These are phyloP conservation scores for Syncephalastrum contaminatum DNA, from an alignment of 371 early-diverging fungal species.

Conservation along the genomic window DNA sequence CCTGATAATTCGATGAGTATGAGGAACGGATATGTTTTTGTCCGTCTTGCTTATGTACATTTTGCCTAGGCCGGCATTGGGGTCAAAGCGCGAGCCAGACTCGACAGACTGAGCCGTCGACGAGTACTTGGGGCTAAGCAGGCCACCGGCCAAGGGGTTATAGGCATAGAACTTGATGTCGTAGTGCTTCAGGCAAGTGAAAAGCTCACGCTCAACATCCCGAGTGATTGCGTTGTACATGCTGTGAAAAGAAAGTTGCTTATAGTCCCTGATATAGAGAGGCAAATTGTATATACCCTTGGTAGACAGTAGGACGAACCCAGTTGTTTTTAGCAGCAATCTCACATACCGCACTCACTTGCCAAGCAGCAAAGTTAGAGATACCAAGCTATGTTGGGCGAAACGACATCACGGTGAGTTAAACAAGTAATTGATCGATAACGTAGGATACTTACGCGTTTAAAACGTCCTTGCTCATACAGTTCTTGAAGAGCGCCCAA, in stretches of 20 bases:
- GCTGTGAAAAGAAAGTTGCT: neutral
- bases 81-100: slow-evolving; percentile 55
- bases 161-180: slow-evolving; percentile 56
- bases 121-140: slow-evolving; percentile 36
- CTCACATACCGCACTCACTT: slow-evolving; percentile 47
- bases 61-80: slow-evolving; percentile 38
- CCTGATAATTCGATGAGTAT: slow-evolving; percentile 2
- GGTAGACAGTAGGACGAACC: slow-evolving; percentile 51
- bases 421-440: too few relatives aligned
- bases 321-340: slow-evolving; percentile 39
- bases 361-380: slow-evolving; percentile 51
- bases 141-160: slow-evolving; percentile 66
- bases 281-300: slow-evolving; percentile 18
- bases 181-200: slow-evolving; percentile 57
- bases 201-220: slow-evolving; percentile 59
- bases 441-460: slow-evolving; percentile 16
- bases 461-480: slow-evolving; percentile 43
- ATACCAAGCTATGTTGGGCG: slow-evolving; percentile 37
- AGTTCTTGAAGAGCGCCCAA: slow-evolving; percentile 42
- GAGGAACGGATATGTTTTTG: neutral
- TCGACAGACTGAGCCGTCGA: slow-evolving; percentile 33
- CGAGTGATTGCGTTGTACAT: slow-evolving; percentile 68
- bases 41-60: slow-evolving; percentile 18
- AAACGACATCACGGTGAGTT: neutral
- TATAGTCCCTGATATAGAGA: too few relatives aligned